Percentiles rank a stretch among this genome's conserved stretches.
These are phyloP conservation scores for Ascobolus immersus DNA, from an alignment of 495 filamentous ascomycete genomes.

Conservation along the genomic window DNA sequence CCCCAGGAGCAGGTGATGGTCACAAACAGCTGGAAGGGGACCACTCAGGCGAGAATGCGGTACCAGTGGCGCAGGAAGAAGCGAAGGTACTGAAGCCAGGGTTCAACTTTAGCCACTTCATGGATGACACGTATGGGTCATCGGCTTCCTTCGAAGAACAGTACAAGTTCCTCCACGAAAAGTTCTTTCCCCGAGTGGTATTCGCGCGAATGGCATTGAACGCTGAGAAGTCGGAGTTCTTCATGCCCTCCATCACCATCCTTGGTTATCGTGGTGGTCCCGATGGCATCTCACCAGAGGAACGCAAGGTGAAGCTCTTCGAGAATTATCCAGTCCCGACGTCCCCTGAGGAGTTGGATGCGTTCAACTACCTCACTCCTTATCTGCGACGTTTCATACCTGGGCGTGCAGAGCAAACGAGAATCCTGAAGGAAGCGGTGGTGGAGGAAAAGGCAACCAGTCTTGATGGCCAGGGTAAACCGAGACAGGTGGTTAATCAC, in stretches of 20 bases:
- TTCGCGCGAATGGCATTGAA: neutral
- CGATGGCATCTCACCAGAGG: no score
- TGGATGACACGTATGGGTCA: conserved; percentile 1
- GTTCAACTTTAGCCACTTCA: conserved; percentile 2
- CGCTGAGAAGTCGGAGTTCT: neutral
- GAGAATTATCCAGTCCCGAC: neutral
- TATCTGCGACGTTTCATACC: neutral
- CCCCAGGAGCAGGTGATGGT: neutral
- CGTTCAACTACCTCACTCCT: neutral
- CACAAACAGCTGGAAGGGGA: no score
- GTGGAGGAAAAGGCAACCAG: no score
- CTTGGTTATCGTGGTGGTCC: no score
- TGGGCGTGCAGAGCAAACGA: neutral
- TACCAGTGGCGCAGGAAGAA: no score
- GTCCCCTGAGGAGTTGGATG: neutral
- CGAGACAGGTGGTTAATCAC: no score
- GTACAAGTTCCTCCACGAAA: neutral
- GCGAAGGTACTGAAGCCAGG: neutral
- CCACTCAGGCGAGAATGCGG: no score
- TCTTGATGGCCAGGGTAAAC: no score
- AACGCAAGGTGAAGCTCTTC: no score
- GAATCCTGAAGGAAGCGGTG: neutral
- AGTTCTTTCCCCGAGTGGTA: neutral
- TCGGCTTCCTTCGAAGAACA: neutral
- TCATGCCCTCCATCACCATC: no score